Base-by-base conservation (phyloP, 2,329 filamentous ascomycete genomes). In the Colletotrichum cordylinicola region DNA sequence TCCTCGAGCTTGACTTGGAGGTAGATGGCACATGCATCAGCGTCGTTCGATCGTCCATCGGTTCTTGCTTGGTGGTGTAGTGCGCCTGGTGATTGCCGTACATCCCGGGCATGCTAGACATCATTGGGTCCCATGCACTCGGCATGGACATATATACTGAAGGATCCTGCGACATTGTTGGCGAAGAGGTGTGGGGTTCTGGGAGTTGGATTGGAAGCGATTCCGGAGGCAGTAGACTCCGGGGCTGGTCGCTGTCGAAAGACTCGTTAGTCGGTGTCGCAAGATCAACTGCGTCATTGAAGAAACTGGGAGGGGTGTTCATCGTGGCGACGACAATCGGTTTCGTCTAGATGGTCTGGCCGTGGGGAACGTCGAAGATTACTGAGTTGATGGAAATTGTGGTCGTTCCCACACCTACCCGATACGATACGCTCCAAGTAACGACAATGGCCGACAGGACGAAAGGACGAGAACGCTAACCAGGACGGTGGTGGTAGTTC, bases 291-390 rank as follows among this genome's bases (percentile, higher is more conserved):
- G 76, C 76, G 24, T 77, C 76, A 48, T 69, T 66, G 65, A 77
- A 77, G 67, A 78, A 78, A 31, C 72, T 74, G 18, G 74, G 71
- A 43, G 76, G 76, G 29, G 76, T 77, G 29, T 78, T 70, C 76
- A 78, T 78, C 35, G 67, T 74, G 43, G 43, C 43, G 43, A 52
- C 43, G 43, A 52, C 43, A 52, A 52, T 52, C 43, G 43, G n/a
- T 52, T 21, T n/a, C 43, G 43, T 52, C n/a, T 24, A 21, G 43
- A 52, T 21, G 43, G n/a, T 52, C 43, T 52, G 12, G 43, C 21
- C 43, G 43, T 52, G 43, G 43, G 4, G n/a, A 52, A 52, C 10
- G 43, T 52, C 43, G 43, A 52, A 52, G n/a, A 52, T 52, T 52
- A 24, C 43, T 13, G n/a, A 52, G 43, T 52, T 52, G 43, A 52